phyloP scores from a whole-genome alignment of 345 rosid genomes.

The Noccaea bulbosa region DNA sequence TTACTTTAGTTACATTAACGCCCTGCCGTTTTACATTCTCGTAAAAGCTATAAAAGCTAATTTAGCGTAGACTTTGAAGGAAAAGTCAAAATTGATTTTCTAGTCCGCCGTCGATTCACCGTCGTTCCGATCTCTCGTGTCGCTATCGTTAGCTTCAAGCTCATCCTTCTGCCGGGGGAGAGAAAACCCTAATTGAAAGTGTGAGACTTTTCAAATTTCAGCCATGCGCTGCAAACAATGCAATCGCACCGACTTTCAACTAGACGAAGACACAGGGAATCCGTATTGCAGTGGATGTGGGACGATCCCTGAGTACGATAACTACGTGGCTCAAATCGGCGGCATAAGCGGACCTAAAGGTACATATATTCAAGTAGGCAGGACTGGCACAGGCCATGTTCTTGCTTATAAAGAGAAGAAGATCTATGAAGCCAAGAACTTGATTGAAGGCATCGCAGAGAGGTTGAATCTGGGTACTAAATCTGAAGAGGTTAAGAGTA shows the following conservation, averaged over 20 bases:
- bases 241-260: slow-evolving; percentile 47
- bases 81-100: slow-evolving; percentile 6
- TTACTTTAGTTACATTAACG: not conserved
- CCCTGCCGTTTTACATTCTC: not conserved
- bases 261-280: slow-evolving; percentile 53
- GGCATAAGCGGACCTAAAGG: slow-evolving; percentile 63
- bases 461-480: slow-evolving; percentile 43
- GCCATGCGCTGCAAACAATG: slow-evolving; percentile 60
- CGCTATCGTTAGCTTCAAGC: not conserved
- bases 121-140: not conserved
- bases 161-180: not conserved
- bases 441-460: slow-evolving; percentile 46
- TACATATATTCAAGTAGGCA: slow-evolving; percentile 57
- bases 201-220: slow-evolving; percentile 2
- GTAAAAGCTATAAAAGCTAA: not conserved
- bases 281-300: slow-evolving; percentile 59
- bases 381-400: slow-evolving; percentile 58
- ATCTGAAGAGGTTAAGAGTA: slow-evolving; percentile 41
- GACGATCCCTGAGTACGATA: slow-evolving; percentile 47
- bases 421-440: slow-evolving; percentile 57
- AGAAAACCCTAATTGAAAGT: slow-evolving; percentile 2
- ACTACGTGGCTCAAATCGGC: slow-evolving; percentile 51
- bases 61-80: not conserved
- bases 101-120: slow-evolving; percentile 12
- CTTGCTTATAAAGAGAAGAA: slow-evolving; percentile 63